Percentiles rank a stretch among this genome's conserved stretches.
phyloP scores from a whole-genome alignment of 768 basidiomycete species.

The Termitomyces sp. region DNA sequence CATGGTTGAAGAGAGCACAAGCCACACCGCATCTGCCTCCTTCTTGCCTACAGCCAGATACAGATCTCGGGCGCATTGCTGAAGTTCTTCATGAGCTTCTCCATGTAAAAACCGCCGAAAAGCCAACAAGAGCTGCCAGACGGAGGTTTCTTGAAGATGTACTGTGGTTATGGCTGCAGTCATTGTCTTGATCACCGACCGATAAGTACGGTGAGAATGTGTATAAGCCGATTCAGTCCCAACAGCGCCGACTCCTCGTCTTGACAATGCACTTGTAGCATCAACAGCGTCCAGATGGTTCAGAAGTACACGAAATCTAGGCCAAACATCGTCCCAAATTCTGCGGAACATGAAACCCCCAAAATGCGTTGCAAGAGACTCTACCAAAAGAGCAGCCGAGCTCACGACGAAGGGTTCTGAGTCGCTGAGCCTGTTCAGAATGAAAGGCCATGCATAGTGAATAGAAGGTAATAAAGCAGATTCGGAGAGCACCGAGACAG shows the following conservation, averaged over 20 bases:
- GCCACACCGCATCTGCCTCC: constrained; percentile 84
- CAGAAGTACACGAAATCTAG: constrained; percentile 64
- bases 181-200: constrained; percentile 73
- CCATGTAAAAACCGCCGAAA: constrained; percentile 75
- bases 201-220: constrained; percentile 74
- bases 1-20: constrained; percentile 57
- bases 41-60: constrained; percentile 54
- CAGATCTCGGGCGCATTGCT: constrained; percentile 56
- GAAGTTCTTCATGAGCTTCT: constrained; percentile 70
- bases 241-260: constrained; percentile 43
- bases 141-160: constrained; percentile 58
- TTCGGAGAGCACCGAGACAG: constrained; percentile 68
- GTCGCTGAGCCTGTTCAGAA: constrained; percentile 78
- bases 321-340: constrained; percentile 94
- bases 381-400: constrained; percentile 71
- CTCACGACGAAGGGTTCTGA: constrained; percentile 74
- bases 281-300: constrained; percentile 59
- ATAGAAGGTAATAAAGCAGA: constrained; percentile 78
- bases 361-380: constrained; percentile 58
- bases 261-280: constrained; percentile 57
- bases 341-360: constrained; percentile 84
- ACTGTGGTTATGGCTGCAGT: constrained; percentile 60
- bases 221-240: constrained; percentile 74
- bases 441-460: constrained; percentile 91
- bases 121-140: constrained; percentile 78